These are phyloP conservation scores for Aureobasidium uvarum DNA, from an alignment of 2,329 filamentous ascomycete species.

Conservation along the genomic window DNA sequence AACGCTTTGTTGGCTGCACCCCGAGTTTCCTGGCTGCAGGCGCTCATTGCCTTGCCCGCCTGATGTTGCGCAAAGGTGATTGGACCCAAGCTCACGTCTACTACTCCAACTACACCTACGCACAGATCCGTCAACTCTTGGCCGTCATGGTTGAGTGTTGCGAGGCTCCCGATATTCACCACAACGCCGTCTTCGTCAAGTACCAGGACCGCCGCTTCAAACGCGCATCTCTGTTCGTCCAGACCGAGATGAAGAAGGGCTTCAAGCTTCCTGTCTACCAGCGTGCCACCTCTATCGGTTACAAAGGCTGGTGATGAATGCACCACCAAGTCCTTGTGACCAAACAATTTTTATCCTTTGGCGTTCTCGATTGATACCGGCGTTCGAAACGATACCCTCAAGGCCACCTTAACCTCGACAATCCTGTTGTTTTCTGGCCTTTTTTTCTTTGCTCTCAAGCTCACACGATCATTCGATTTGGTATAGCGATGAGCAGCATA, in stretches of 20 bases:
- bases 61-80: conserved; percentile 85
- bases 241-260: conserved; percentile 65
- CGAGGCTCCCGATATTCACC: conserved; percentile 74
- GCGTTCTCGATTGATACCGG: conserved; percentile 6
- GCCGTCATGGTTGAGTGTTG: conserved; percentile 84
- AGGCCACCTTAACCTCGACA: not conserved
- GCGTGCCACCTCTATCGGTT: conserved; percentile 28
- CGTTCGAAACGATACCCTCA: conserved; percentile 27
- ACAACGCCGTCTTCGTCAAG: conserved; percentile 85
- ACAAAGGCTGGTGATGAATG: conserved; percentile 22
- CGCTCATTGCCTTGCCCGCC: conserved; percentile 84
- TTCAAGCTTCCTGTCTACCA: conserved; percentile 48
- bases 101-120: conserved; percentile 90
- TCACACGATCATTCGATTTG: not conserved
- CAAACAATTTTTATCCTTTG: conserved; percentile 11
- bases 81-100: conserved; percentile 84
- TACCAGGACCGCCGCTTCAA: conserved; percentile 87
- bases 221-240: conserved; percentile 75
- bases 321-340: not conserved
- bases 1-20: conserved; percentile 88
- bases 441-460: conserved; percentile 12
- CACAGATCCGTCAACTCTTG: conserved; percentile 75
- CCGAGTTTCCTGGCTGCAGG: conserved; percentile 89
- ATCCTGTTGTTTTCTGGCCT: conserved; percentile 9
- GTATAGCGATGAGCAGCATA: not conserved